These are phyloP conservation scores for Golubevia pallescens DNA, from an alignment of 1,284 basidiomycete species.

Conservation along the genomic window DNA sequence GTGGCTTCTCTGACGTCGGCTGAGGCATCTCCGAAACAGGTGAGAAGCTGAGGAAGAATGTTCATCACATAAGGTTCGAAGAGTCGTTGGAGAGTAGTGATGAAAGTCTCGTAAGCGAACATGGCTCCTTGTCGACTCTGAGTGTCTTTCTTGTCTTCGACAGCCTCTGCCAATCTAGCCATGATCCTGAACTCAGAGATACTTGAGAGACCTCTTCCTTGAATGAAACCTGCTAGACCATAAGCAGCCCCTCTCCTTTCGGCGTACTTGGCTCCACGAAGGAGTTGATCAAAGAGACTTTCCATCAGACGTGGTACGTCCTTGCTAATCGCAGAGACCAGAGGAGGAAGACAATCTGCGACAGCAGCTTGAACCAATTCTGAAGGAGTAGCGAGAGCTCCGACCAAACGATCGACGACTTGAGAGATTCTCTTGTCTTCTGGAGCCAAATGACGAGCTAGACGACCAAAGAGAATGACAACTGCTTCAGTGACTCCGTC, in stretches of 20 bases:
- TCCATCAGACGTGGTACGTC: slow-evolving; percentile 70
- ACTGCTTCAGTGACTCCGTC: slow-evolving; percentile 82
- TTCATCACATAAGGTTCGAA: slow-evolving; percentile 93
- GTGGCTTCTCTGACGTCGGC: slow-evolving; percentile 93
- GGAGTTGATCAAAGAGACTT: slow-evolving; percentile 73
- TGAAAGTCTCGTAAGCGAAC: slow-evolving; percentile 87
- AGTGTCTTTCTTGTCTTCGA: slow-evolving; percentile 87
- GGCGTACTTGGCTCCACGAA: slow-evolving; percentile 76
- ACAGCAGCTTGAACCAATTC: slow-evolving; percentile 97
- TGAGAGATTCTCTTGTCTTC: slow-evolving; percentile 44
- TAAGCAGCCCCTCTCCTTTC: slow-evolving; percentile 92
- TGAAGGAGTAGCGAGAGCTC: slow-evolving; percentile 89
- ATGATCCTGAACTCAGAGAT: slow-evolving; percentile 86
- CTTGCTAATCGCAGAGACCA: slow-evolving; percentile 76
- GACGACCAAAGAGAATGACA: slow-evolving; percentile 90
- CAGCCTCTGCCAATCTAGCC: slow-evolving; percentile 75
- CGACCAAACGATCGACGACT: slow-evolving; percentile 87
- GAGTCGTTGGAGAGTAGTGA: slow-evolving; percentile 81
- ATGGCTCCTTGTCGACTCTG: slow-evolving; percentile 90
- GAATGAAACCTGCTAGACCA: slow-evolving; percentile 89
- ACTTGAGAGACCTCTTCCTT: slow-evolving; percentile 82
- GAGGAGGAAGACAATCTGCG: slow-evolving; percentile 83
- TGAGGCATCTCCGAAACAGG: slow-evolving; percentile 86
- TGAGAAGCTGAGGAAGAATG: slow-evolving; percentile 83
- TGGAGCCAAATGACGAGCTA: slow-evolving; percentile 82